phyloP scores from a whole-genome alignment of 2,329 filamentous ascomycete species.

The Fulvia fulva region DNA sequence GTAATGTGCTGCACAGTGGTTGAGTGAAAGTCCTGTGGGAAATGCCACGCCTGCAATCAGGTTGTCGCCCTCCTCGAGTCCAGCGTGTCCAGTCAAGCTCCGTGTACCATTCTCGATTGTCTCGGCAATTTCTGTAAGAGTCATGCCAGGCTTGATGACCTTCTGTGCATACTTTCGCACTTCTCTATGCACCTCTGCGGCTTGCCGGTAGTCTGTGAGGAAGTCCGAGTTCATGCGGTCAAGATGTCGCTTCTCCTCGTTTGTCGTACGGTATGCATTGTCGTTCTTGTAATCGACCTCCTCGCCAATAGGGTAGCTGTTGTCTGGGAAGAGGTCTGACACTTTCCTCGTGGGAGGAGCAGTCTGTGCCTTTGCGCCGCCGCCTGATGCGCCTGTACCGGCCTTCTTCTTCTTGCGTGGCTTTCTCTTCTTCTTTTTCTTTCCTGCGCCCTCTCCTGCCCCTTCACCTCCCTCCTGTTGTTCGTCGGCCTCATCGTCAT shows the following conservation, averaged over 20 bases:
- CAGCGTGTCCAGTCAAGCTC: constrained; percentile 48
- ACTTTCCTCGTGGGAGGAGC: constrained; percentile 47
- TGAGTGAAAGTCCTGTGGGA: constrained; percentile 53
- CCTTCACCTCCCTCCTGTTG: constrained; percentile 20
- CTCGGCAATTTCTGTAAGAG: constrained; percentile 48
- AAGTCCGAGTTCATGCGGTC: constrained; percentile 47
- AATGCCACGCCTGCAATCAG: constrained; percentile 53
- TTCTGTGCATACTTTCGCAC: constrained; percentile 50
- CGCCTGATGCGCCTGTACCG: constrained; percentile 24
- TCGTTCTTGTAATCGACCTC: constrained; percentile 44
- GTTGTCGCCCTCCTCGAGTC: constrained; percentile 50
- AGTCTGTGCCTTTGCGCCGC: constrained; percentile 39
- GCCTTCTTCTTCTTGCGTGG: constrained; percentile 40
- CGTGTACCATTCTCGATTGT: constrained; percentile 54
- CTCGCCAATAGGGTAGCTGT: constrained; percentile 46
- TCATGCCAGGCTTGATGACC: constrained; percentile 49
- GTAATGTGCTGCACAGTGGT: constrained; percentile 54
- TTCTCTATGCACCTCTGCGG: constrained; percentile 55
- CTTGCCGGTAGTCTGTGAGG: constrained; percentile 53
- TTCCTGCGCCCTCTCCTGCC: constrained; percentile 35
- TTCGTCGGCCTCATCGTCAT: constrained; percentile 32
- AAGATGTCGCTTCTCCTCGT: constrained; percentile 45
- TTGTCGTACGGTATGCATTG: constrained; percentile 45
- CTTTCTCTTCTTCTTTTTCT: constrained; percentile 48
- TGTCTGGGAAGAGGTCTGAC: constrained; percentile 43